Evolutionary conservation across 164 flowering plant species (phyloP).

Genomic region (Magnolia changhungtana): DNA sequence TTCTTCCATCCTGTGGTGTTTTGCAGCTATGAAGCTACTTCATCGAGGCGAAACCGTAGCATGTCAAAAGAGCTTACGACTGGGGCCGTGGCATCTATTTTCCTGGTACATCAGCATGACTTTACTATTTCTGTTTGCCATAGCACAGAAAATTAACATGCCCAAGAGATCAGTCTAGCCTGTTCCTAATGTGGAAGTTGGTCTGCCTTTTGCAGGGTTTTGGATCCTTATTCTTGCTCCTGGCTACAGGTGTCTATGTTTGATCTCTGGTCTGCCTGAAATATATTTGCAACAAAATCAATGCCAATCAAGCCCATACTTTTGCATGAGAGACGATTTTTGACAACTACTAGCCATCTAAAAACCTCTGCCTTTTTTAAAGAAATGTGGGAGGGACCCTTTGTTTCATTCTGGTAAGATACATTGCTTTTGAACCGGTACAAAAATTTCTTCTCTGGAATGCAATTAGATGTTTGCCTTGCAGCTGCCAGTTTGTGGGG

Average conservation of each 20-base stretch:
- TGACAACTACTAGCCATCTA: neutral
- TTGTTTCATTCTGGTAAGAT: neutral
- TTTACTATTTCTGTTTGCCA: neutral
- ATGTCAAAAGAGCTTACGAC: conserved; percentile 66
- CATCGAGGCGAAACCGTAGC: conserved; percentile 65
- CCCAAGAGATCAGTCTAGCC: neutral
- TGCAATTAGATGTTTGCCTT: no score
- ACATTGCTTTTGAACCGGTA: neutral
- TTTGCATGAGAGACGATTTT: neutral
- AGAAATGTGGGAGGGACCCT: neutral
- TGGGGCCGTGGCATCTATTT: conserved; percentile 82
- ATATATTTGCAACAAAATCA: conserved; percentile 2
- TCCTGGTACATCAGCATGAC: conserved; percentile 50
- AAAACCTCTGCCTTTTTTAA: neutral
- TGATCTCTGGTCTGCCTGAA: conserved; percentile 13
- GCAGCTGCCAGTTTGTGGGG: no score
- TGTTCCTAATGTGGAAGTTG: neutral
- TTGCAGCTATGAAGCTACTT: conserved; percentile 88
- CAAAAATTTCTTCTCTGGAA: no score
- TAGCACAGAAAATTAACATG: neutral
- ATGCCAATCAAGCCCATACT: neutral
- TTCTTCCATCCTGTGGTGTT: neutral
- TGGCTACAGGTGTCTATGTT: conserved; percentile 34
- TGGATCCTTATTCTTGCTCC: conserved; percentile 35
- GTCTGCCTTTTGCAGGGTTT: conserved; percentile 29